Evolutionary conservation across 345 rosid genomes (phyloP), one percentile per base, ranked within the genome.

Genomic region (Jatropha curcas): DNA sequence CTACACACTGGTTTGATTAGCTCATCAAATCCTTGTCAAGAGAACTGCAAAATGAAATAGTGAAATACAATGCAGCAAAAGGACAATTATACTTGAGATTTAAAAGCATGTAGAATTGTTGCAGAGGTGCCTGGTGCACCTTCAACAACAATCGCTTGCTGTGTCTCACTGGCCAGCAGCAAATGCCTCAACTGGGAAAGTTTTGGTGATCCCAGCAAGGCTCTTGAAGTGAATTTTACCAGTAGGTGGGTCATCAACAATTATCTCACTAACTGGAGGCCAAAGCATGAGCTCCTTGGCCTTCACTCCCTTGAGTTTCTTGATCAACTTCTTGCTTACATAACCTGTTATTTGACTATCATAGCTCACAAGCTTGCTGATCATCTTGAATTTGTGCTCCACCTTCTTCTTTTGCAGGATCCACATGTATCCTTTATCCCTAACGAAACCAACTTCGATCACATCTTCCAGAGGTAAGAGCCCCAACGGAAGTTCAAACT

Each of bases 211-310:
- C 50, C 89, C 92, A 4, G 85, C 87, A 0, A 83, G 83, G 68
- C 87, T 86, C 86, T 83, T 86, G 83, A 88, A 88, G 69, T 76
- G 85, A 71, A 88, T 66, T 76, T 86, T 88, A 10, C 82, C 89
- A 0, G 87, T 79, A 4, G 85, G 79, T 33, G 87, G 82, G 16
- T 88, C 84, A 2, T 76, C 86, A 24, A 79, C 77, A 0, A 12
- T 30, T 19, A 86, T 83, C 79, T 83, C 86, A 45, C 69, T 65
- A 19, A 88, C 84, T 0, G 84, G 82, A 48, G 84, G 81, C 92
- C 90, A 88, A 37, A 84, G 77, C 79, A 88, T 71, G 67, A 86
- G 69, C 66, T 86, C 90, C 82, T 77, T 86, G 16, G 87, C 86
- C 81, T 84, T 86, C 67, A 86, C 90, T 39, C 88, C 92, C 78